A percentile compares a stretch with the other conserved stretches of the same genome.
phyloP scores from a whole-genome alignment of 73 alveolate species.

The Paramecium octaurelia region DNA sequence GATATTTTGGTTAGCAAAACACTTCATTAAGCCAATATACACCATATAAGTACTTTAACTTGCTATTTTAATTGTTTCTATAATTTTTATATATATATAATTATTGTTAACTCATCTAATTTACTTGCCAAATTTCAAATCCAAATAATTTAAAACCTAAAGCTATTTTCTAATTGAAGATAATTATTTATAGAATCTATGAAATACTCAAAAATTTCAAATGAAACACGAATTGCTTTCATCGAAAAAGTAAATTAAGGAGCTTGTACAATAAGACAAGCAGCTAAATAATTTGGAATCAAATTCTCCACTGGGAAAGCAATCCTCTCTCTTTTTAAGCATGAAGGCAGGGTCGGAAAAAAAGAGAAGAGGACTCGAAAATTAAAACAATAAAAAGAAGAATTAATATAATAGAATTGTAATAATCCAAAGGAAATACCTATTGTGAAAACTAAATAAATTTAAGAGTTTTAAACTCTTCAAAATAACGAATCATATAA shows the following conservation, averaged over 20 bases:
- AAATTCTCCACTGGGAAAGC: constrained; percentile 62
- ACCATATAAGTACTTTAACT: not conserved
- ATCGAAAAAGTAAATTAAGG: not conserved
- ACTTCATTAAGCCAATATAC: too few relatives aligned
- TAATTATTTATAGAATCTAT: not conserved
- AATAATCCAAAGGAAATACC: not conserved
- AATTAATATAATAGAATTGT: not conserved
- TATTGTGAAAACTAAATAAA: not conserved
- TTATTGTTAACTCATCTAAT: not conserved
- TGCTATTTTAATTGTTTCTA: not conserved
- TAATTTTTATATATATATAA: not conserved
- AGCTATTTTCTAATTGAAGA: not conserved
- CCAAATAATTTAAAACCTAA: not conserved
- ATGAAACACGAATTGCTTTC: not conserved
- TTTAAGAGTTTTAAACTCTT: not conserved
- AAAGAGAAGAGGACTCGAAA: not conserved
- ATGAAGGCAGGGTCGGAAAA: constrained; percentile 59
- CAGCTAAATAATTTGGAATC: constrained; percentile 51
- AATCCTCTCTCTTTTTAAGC: constrained; percentile 26
- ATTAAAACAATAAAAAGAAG: not conserved
- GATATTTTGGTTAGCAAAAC: too few relatives aligned
- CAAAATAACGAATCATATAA: not conserved
- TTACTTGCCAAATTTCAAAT: not conserved
- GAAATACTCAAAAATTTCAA: not conserved
- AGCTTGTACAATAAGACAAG: not conserved